These are phyloP conservation scores for Panus rudis DNA, from an alignment of 768 basidiomycete genomes.

Conservation along the genomic window DNA sequence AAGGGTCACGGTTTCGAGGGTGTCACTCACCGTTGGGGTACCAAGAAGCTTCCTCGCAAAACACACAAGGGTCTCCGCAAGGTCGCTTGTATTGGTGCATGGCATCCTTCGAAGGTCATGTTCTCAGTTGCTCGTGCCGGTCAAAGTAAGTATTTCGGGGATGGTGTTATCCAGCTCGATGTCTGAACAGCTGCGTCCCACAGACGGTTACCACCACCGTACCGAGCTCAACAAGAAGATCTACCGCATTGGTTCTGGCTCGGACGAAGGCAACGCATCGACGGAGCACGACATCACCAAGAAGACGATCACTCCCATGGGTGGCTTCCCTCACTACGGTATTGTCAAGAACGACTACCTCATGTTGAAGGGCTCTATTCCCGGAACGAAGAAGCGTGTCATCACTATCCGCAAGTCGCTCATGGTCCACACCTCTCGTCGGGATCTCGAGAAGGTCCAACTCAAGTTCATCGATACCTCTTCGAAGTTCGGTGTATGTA, in stretches of 20 bases:
- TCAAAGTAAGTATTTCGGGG: conserved; percentile 70
- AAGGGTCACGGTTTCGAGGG: conserved; percentile 99
- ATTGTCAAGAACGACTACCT: conserved; percentile 98
- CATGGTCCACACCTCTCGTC: conserved; percentile 92
- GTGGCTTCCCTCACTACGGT: conserved; percentile 99
- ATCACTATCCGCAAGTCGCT: conserved; percentile 96
- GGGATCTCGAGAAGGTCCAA: conserved; percentile 95
- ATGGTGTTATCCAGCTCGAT: neutral
- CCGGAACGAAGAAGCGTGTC: conserved; percentile 97
- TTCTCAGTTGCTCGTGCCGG: conserved; percentile 99
- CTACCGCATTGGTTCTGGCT: conserved; percentile 84
- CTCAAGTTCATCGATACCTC: conserved; percentile 99
- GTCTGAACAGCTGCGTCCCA: conserved; percentile 4
- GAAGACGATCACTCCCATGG: conserved; percentile 93
- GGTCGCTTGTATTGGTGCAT: conserved; percentile 98
- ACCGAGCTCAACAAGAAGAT: conserved; percentile 99
- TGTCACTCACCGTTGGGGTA: conserved; percentile 99
- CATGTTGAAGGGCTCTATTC: conserved; percentile 92
- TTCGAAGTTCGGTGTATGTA: conserved; percentile 89
- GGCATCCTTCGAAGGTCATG: conserved; percentile 99
- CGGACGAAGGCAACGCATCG: conserved; percentile 77
- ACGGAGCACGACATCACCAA: conserved; percentile 93
- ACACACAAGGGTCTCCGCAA: conserved; percentile 99
- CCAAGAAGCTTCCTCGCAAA: conserved; percentile 97
- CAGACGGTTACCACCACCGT: conserved; percentile 93